A percentile compares a stretch with the other conserved stretches of the same genome.
Evolutionary conservation across 1,284 basidiomycete species (phyloP).

Genomic region (Marasmius fiardii): DNA sequence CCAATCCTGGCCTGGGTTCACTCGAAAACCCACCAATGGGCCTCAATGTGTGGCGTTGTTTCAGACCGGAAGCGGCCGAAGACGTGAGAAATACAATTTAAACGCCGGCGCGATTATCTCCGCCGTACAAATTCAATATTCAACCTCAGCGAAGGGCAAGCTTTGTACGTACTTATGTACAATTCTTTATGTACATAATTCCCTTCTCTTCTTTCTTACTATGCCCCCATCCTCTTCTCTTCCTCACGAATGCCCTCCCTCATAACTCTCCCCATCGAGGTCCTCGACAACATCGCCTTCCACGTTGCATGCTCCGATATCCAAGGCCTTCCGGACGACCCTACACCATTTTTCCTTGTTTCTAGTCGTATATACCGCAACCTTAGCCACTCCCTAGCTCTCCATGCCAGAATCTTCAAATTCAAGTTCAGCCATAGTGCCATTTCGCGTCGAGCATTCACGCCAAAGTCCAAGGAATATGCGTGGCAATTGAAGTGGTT

Average conservation of each 20-base stretch:
- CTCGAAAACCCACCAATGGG: background rate
- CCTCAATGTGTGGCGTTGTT: background rate
- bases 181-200: conserved; percentile 1
- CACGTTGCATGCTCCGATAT: background rate
- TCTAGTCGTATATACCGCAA: background rate
- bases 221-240: background rate
- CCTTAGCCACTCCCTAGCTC: background rate
- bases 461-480: conserved; percentile 1
- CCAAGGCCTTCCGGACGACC: background rate
- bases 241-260: background rate
- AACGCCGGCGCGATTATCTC: background rate
- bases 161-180: background rate
- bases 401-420: conserved; percentile 1
- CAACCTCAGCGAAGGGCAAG: background rate
- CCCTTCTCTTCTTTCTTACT: background rate
- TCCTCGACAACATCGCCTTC: conserved; percentile 3
- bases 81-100: background rate
- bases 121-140: no score
- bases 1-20: background rate
- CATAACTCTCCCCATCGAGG: background rate
- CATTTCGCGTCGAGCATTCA: conserved; percentile 1
- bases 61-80: background rate
- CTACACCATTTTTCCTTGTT: background rate
- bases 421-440: conserved; percentile 1
- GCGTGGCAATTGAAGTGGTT: conserved; percentile 1